Evolutionary conservation across 257 asterid genomes (phyloP).

Genomic region (Anisodus tanguticus): DNA sequence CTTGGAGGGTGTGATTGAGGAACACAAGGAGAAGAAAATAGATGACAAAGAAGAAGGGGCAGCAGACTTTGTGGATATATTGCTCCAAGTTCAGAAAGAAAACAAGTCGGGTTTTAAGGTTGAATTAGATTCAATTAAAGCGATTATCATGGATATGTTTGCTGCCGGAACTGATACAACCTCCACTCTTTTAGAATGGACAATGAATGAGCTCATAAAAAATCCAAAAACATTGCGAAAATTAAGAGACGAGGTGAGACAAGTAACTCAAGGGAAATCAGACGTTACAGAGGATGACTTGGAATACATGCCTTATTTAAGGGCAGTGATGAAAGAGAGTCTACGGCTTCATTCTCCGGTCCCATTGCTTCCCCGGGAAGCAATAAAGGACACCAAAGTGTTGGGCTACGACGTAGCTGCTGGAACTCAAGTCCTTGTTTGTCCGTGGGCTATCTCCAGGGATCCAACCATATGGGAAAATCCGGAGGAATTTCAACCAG

Average conservation of each 20-base stretch:
- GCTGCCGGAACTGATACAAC: conserved; percentile 59
- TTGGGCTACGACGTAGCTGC: conserved; percentile 48
- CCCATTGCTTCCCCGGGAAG: conserved; percentile 53
- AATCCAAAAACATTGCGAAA: conserved; percentile 20
- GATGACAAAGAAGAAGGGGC: background rate
- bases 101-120: conserved; percentile 15
- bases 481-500: conserved; percentile 54
- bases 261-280: conserved; percentile 27
- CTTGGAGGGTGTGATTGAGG: conserved; percentile 40
- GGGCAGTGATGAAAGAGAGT: conserved; percentile 50
- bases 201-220: conserved; percentile 42
- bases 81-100: conserved; percentile 35
- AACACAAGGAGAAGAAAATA: background rate
- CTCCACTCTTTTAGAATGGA: conserved; percentile 43
- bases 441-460: conserved; percentile 57
- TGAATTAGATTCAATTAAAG: conserved; percentile 42
- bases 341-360: conserved; percentile 50
- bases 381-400: conserved; percentile 43
- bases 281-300: conserved; percentile 44
- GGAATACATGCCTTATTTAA: conserved; percentile 49
- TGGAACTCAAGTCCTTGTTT: conserved; percentile 42
- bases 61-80: conserved; percentile 36
- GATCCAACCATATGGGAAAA: conserved; percentile 54
- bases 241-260: conserved; percentile 43
- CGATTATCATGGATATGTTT: conserved; percentile 53